phyloP scores from a whole-genome alignment of 768 basidiomycete species.

The Phylloporus arenicola region DNA sequence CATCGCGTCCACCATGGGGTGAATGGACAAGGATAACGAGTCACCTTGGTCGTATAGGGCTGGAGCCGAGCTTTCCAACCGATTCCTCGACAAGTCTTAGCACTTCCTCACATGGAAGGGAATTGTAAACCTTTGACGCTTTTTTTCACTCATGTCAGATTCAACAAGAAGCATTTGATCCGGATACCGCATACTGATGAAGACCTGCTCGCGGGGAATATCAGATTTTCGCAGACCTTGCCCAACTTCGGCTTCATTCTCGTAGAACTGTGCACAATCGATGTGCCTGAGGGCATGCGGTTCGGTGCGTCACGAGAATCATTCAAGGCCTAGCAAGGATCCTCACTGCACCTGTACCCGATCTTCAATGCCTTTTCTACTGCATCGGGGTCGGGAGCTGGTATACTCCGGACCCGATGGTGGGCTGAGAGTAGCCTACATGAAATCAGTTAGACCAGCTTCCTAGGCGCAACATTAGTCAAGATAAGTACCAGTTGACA shows the following conservation, averaged over 20 bases:
- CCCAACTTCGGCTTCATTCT: conserved; percentile 26
- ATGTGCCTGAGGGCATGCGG: conserved; percentile 17
- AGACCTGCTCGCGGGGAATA: conserved; percentile 25
- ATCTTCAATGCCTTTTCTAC: conserved; percentile 19
- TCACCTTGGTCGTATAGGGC: not conserved
- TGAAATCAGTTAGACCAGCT: not conserved
- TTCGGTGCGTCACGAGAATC: not conserved
- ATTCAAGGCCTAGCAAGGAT: not conserved
- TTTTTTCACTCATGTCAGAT: not conserved
- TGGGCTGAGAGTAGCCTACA: conserved; percentile 23
- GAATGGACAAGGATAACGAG: conserved; percentile 47
- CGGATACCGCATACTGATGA: conserved; percentile 22
- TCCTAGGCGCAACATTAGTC: not conserved
- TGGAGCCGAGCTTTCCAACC: conserved; percentile 18
- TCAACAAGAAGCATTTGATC: not conserved
- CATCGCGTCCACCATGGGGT: conserved; percentile 34
- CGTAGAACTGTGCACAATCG: conserved; percentile 22
- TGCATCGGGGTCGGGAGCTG: conserved; percentile 4
- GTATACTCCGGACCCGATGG: conserved; percentile 26
- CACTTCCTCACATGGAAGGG: conserved; percentile 14
- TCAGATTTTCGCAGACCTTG: conserved; percentile 19
- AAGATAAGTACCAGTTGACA: conserved; percentile 9
- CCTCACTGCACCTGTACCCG: conserved; percentile 22
- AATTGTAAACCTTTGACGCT: conserved; percentile 21
- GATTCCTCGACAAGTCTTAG: conserved; percentile 17